Evolutionary conservation across 208 protist genomes (phyloP).

Genomic region (Leishmania guyanensis): DNA sequence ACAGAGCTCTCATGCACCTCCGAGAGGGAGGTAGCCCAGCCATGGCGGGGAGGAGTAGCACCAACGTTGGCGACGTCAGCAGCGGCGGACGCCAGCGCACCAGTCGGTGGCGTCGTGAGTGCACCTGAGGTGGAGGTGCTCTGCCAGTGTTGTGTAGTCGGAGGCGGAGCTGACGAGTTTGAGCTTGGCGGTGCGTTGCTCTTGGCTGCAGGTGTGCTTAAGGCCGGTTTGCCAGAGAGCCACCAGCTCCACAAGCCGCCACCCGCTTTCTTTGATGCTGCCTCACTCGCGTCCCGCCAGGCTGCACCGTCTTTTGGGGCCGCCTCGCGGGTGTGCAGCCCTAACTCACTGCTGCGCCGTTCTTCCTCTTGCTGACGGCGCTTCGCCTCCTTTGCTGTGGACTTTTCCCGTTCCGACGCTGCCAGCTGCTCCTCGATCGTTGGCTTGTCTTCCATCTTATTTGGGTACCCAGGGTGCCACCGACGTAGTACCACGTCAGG

Average conservation of each 20-base stretch:
- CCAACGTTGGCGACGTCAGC: background rate
- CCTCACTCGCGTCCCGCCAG: conserved; percentile 10
- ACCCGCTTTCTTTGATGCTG: background rate
- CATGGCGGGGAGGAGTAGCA: background rate
- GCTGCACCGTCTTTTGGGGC: conserved; percentile 7
- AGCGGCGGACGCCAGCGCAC: background rate
- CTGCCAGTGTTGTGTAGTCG: background rate
- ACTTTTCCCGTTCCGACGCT: conserved; percentile 19
- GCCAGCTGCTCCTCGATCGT: conserved; percentile 68
- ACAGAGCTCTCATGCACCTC: background rate
- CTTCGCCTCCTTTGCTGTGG: conserved; percentile 14
- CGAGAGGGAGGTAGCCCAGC: conserved; percentile 7
- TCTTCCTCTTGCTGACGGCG: conserved; percentile 19
- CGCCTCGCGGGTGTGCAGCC: conserved; percentile 9
- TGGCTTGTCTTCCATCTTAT: conserved; percentile 78
- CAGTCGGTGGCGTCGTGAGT: background rate
- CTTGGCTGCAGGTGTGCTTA: background rate
- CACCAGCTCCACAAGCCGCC: conserved; percentile 12
- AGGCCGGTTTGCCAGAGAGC: conserved; percentile 31
- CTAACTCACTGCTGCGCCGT: conserved; percentile 18
- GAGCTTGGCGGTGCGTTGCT: background rate
- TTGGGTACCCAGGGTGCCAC: conserved; percentile 89
- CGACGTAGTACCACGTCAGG: conserved; percentile 69
- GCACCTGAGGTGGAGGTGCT: background rate
- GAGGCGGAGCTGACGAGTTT: background rate